Evolutionary conservation across 306 rosid species (phyloP), one percentile per base, ranked within the genome.

Genomic region (Inga leiocalycina): DNA sequence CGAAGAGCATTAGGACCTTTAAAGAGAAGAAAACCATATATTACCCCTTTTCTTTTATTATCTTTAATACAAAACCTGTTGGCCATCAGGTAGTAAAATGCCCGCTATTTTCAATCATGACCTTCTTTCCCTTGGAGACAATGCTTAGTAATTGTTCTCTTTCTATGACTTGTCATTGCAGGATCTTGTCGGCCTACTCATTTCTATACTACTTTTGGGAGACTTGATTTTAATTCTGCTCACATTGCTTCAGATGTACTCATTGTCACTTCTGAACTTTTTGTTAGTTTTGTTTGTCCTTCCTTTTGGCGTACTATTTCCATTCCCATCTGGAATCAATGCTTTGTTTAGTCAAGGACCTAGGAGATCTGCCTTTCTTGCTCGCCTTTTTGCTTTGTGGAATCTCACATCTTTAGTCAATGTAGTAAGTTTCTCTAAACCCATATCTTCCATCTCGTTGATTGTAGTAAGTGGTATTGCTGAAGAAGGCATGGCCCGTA

Each of bases 331-430:
- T 56, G 99, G 99, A 82, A 94, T 96, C 87, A 90, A 90, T 84
- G 99, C 99, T 24, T 90, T 96, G 89, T 93, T 96, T 80, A 92
- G 99, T 85, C 97, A 91, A 71, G 98, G 98, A 85, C 98, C 99
- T 19, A 87, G 88, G 89, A 90, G 88, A 78, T 88, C 99, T 8
- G 97, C 97, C n/a, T 93, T 93, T 82, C 97, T 92, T 71, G 90
- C 98, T 46, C 98, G 94, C 75, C 84, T 91, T 74, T 96, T 93
- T 86, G 99, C 98, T 81, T 75, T 96, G 74, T 96, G 99, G 99
- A 96, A 96, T 84, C 84, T 96, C 80, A 91, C 96, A 19, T 96
- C 99, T 86, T 83, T 96, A 86, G 93, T 92, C 82, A 93, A 94
- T 84, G 98, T 96, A 79, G 99, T 96, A 89, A 87, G 99, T 93